Base-by-base conservation (phyloP, 352 stramenopile species). In the Pythium insidiosum region DNA sequence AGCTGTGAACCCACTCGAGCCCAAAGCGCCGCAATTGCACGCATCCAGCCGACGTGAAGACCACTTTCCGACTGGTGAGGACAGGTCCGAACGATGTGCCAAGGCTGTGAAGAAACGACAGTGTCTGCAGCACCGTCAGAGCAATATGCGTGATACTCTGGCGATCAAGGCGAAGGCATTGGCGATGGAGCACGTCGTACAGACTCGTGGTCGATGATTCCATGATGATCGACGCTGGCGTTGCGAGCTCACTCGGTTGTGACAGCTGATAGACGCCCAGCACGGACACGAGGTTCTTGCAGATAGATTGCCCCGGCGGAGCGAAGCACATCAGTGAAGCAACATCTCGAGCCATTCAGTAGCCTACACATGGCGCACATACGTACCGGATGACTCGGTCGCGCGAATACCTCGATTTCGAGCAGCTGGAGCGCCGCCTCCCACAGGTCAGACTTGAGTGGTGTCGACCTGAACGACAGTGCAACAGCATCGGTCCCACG, bases 61-160 rank as follows among this genome's bases (percentile, higher is more conserved):
- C 73, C 12, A 88, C 73, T 41, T 81, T 82, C 13, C 64, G 63
- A 56, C 77, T 90, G n/a, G 74, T 84, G 18, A 88, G 58, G n/a
- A n/a, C n/a, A n/a, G n/a, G n/a, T n/a, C n/a, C n/a, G n/a, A n/a
- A n/a, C 19, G 58, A 72, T 12, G 56, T 54, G 6, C 68, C 66
- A 20, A 89, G 58, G 1, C 44, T 60, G 39, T 67, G 43, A 3
- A 84, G 55, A 47, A 70, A 82, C 1, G 49, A 19, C 5, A 90
- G 59, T 1, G 35, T 58, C 0, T 46, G 52, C 1, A 85, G 53
- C 22, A 85, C 47, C 10, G 76, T 50, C 6, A 61, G 53, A 3
- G 66, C 63, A 26, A 87, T 66, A 16, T 65, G 56, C 4, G 68
- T 43, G 38, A 88, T 73, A 5, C 83, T 68, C 4, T 44, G 39